Evolutionary conservation across 2,329 filamentous ascomycete genomes (phyloP).

Genomic region (Stachybotrys elegans): DNA sequence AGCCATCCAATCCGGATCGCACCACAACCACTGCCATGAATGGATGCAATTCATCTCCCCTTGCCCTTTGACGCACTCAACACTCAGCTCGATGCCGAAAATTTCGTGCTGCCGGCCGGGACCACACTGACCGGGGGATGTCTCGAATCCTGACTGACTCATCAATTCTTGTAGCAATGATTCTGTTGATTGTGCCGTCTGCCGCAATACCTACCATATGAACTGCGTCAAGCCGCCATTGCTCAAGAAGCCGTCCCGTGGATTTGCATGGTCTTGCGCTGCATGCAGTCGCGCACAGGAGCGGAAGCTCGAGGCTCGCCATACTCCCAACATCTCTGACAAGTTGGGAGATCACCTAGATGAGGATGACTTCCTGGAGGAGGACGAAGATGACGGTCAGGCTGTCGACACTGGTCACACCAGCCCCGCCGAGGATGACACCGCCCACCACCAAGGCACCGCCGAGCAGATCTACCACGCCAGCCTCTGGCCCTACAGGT

Average conservation of each 20-base stretch:
- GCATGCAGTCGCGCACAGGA: conserved; percentile 96
- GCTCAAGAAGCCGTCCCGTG: conserved; percentile 91
- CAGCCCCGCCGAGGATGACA: conserved; percentile 57
- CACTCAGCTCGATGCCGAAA: too few species aligned
- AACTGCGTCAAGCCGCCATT: conserved; percentile 90
- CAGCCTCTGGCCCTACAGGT: conserved; percentile 93
- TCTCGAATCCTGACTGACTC: conserved; percentile 19
- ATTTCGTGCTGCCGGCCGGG: too few species aligned
- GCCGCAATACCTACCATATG: conserved; percentile 96
- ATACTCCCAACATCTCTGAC: conserved; percentile 72
- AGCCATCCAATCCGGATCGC: background rate
- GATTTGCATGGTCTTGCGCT: conserved; percentile 96
- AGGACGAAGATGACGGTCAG: conserved; percentile 66
- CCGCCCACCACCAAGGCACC: conserved; percentile 55
- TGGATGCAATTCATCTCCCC: too few species aligned
- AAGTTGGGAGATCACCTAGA: conserved; percentile 56
- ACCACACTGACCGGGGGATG: too few species aligned
- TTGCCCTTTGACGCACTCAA: too few species aligned
- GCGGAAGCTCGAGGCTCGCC: conserved; percentile 81
- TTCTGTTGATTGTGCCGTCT: conserved; percentile 95
- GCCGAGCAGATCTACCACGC: conserved; percentile 88
- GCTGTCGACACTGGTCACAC: conserved; percentile 54
- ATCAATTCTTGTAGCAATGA: conserved; percentile 59
- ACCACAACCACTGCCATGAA: too few species aligned
- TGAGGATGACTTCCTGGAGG: conserved; percentile 58